These are phyloP conservation scores for Flagelloscypha sp. DNA, from an alignment of 768 basidiomycete species.

Conservation along the genomic window DNA sequence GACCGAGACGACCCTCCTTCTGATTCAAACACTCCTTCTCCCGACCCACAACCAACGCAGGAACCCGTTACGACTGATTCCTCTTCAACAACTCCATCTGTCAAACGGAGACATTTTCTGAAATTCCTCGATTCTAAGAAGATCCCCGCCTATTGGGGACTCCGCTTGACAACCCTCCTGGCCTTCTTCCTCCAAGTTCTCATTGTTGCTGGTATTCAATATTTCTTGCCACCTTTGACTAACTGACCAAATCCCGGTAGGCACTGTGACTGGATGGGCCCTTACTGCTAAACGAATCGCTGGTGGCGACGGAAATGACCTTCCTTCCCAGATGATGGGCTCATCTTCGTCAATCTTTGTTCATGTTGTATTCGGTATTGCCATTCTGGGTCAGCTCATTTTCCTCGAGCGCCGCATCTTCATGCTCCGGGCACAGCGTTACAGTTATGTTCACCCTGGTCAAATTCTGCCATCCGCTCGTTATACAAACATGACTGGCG, in stretches of 20 bases:
- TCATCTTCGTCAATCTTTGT: constrained; percentile 41
- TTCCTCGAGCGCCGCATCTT: constrained; percentile 59
- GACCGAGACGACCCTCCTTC: constrained; percentile 25
- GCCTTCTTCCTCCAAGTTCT: constrained; percentile 29
- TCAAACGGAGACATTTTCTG: constrained; percentile 26
- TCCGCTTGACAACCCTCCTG: constrained; percentile 37
- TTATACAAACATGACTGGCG: constrained; percentile 11
- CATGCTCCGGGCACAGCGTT: constrained; percentile 61
- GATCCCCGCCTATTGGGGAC: constrained; percentile 30
- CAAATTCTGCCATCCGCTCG: constrained; percentile 38
- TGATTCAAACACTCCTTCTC: constrained; percentile 8
- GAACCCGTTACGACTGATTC: constrained; percentile 14
- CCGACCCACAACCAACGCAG: constrained; percentile 11
- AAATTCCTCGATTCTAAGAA: constrained; percentile 32
- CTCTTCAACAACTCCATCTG: constrained; percentile 18
- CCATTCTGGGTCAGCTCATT: constrained; percentile 42
- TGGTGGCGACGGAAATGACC: too few species aligned
- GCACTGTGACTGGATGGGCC: constrained; percentile 50
- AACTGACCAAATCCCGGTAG: too few species aligned
- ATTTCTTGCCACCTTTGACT: too few species aligned
- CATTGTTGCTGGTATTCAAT: constrained; percentile 5
- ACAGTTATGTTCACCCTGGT: constrained; percentile 51
- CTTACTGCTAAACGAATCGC: constrained; percentile 25
- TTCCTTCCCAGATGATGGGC: constrained; percentile 10
- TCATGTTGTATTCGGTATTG: constrained; percentile 54